Conservation (phyloP, 2,329 filamentous ascomycete species). For the Nigrospora sphaerica region DNA sequence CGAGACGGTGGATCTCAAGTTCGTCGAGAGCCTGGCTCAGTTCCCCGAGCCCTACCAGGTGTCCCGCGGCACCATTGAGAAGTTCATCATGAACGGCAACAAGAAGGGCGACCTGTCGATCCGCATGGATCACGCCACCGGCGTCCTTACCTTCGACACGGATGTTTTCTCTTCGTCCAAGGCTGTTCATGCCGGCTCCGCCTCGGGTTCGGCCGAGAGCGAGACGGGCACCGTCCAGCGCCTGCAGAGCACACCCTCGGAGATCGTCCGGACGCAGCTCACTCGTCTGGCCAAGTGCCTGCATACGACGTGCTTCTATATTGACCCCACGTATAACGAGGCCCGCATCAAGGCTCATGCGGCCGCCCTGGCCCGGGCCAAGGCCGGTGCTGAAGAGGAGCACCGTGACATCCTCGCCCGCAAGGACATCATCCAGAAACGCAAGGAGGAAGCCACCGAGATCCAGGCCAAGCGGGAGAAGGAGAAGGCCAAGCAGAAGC, state of each 20-base stretch:
- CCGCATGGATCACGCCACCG: constrained; percentile 90
- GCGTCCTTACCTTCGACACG: constrained; percentile 93
- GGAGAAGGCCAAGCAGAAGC: constrained; percentile 84
- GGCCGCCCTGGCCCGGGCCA: constrained; percentile 72
- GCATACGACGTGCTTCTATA: constrained; percentile 90
- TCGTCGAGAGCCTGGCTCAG: constrained; percentile 86
- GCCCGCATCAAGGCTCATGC: constrained; percentile 72
- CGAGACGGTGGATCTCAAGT: constrained; percentile 90
- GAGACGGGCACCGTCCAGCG: constrained; percentile 84
- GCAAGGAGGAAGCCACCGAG: constrained; percentile 92
- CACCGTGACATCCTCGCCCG: constrained; percentile 78
- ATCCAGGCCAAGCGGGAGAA: constrained; percentile 82
- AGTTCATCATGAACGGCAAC: constrained; percentile 99
- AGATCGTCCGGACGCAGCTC: constrained; percentile 93
- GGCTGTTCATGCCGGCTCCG: constrained; percentile 78
- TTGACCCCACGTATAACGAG: constrained; percentile 84
- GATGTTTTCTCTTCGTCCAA: constrained; percentile 98
- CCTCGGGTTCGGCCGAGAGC: constrained; percentile 77
- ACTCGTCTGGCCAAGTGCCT: constrained; percentile 86
- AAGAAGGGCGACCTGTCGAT: constrained; percentile 98
- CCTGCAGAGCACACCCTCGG: constrained; percentile 93
- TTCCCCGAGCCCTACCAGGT: constrained; percentile 98
- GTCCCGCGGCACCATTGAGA: constrained; percentile 84
- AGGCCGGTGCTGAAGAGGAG: constrained; percentile 86
- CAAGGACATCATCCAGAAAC: constrained; percentile 89